Evolutionary conservation across 1,139 yeast genomes (phyloP).

Genomic region (Yamadazyma sp.): DNA sequence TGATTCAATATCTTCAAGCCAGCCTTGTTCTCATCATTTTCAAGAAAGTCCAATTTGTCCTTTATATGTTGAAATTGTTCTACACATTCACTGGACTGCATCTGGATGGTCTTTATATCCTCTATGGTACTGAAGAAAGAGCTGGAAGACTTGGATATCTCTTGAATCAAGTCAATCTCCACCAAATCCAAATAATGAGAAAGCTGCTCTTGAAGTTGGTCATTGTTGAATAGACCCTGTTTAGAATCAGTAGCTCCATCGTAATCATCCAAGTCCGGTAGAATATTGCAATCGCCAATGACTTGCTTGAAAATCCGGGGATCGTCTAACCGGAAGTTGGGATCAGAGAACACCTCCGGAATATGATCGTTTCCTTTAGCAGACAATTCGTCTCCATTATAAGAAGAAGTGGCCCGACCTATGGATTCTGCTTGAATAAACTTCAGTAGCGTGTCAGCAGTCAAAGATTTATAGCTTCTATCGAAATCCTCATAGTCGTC

Average conservation of each 20-base stretch:
- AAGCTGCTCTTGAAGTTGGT: conserved; percentile 73
- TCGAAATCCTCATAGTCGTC: conserved; percentile 59
- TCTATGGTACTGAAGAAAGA: conserved; percentile 83
- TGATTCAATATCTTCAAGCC: conserved; percentile 56
- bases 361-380: conserved; percentile 31
- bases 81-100: conserved; percentile 55
- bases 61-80: conserved; percentile 47
- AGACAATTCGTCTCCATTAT: conserved; percentile 9
- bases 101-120: conserved; percentile 65
- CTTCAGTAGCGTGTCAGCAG: conserved; percentile 49
- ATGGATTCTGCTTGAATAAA: conserved; percentile 19
- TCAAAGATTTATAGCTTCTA: conserved; percentile 46
- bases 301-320: conserved; percentile 82
- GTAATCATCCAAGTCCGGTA: conserved; percentile 24
- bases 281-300: conserved; percentile 51
- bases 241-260: conserved; percentile 12
- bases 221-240: conserved; percentile 34
- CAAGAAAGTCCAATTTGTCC: conserved; percentile 40
- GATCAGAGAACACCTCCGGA: conserved; percentile 68
- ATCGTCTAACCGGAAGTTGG: conserved; percentile 79
- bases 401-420: not conserved
- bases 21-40: conserved; percentile 48
- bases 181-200: conserved; percentile 83
- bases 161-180: conserved; percentile 76
- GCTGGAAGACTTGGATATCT: conserved; percentile 80